Percentiles rank a stretch among this genome's conserved stretches.
Evolutionary conservation across 2,329 filamentous ascomycete species (phyloP).

Genomic region (Fusarium brachygibbosum): DNA sequence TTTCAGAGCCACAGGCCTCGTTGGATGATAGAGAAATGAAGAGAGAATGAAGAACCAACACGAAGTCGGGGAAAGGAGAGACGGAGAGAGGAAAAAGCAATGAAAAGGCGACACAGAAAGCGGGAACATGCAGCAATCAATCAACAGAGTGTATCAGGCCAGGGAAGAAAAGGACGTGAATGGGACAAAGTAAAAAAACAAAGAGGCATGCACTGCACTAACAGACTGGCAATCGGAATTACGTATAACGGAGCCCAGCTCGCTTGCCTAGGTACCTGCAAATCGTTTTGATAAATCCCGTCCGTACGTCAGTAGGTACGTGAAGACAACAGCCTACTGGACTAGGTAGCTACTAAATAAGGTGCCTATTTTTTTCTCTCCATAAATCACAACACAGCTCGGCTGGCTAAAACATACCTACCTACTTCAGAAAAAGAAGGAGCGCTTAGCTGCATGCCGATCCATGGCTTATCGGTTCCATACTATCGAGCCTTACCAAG

Average conservation of each 20-base stretch:
- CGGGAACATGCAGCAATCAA: neutral
- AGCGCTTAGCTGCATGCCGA: neutral
- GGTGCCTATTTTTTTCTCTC: neutral
- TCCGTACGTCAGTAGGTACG: no score
- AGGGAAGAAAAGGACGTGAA: neutral
- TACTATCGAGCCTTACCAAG: neutral
- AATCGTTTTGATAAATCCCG: neutral
- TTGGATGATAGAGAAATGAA: neutral
- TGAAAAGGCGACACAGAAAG: slow-evolving; percentile 1
- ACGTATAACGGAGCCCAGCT: neutral
- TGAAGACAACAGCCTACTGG: no score
- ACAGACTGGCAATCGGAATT: neutral
- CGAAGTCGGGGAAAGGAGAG: neutral
- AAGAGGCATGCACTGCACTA: neutral
- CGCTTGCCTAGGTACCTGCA: neutral
- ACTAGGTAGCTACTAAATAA: no score
- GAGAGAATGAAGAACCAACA: neutral
- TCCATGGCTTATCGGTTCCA: no score
- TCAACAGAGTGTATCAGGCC: neutral
- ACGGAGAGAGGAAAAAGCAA: neutral
- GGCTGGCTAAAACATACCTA: neutral
- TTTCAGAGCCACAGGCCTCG: neutral
- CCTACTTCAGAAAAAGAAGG: neutral
- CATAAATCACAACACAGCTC: neutral
- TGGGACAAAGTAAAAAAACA: neutral